Evolutionary conservation across 805 yeast species (phyloP), one percentile per base, ranked within the genome.

Genomic region (Saturnispora gosingensis): DNA sequence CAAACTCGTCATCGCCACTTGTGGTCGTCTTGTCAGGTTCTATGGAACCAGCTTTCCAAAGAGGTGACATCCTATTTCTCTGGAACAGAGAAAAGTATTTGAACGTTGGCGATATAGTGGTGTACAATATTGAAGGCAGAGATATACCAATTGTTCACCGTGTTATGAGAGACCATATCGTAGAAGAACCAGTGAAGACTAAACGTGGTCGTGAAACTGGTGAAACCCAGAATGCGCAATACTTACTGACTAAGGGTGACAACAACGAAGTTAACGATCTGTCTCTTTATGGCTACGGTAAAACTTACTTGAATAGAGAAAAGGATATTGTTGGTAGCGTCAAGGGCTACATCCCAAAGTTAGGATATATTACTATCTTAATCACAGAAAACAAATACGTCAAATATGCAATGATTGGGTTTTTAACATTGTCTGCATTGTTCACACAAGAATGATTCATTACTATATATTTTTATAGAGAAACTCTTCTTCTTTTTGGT

Each of bases 21-120:
- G 99, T 93, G 20, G 99, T 93, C 28, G 99, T 93, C 9, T 77
- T 93, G 46, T 89, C 98, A 1, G 99, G 99, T 5, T 91, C 98
- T 2, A 93, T 93, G 99, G 99, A 93, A 67, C 99, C 99, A 2
- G 99, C 99, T 2, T 93, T 93, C 76, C 97, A 93, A 69, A 80
- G 99, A 69, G 99, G 99, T 48, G 99, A 93, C 65, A 83, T 93
- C 16, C 71, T 93, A 55, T 83, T 93, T 61, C 72, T 93, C 52
- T 90, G 96, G 96, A 93, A 93, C 68, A 75, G 97, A 58, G 81
- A 84, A 51, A 62, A 69, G 20, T 65, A 67, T 30, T 80, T 82
- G 20, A 72, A 78, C 45, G 93, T 90, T 1, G 99, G 99, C 22
- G 99, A 93, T 61, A 75, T 93, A 24, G 98, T 93, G 13, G 98